Evolutionary conservation across 345 rosid genomes (phyloP), one percentile per base, ranked within the genome.

Genomic region (Gossypium arboreum): DNA sequence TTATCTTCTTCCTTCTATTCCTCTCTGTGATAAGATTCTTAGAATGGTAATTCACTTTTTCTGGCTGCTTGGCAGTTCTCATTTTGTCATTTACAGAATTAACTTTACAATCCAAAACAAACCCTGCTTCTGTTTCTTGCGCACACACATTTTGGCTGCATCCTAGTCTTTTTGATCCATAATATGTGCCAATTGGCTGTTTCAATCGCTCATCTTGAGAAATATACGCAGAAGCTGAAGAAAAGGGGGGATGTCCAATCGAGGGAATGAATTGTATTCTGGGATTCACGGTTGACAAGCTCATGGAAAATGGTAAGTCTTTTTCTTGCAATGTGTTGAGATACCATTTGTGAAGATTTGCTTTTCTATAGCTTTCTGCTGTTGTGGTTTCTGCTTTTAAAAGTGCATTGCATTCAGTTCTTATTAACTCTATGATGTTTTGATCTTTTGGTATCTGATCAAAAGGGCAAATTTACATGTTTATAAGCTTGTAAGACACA

Each of bases 11-110:
- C 83, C 98, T 89, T 75, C 97, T 85, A 15, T 85, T 92, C 79
- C 97, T 88, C 84, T 94, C 97, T 1, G 91, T 79, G 51, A 84
- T 50, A 82, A 91, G 92, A 86, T 94, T 91, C 89, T 92, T 92
- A 0, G 97, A 86, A 15, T 81, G 80, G 75, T 48, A 82, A 12
- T 73, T 41, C 17, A 80, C 87, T 68, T 75, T 83, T 41, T 72
- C 88, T 13, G 44, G 58, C 51, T 58, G 78, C 76, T 75, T 81
- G 34, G 39, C 51, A 78, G 51, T 79, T 73, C 69, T 77, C 3
- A 59, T 70, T 1, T 71, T 55, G 44, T 67, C 50, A 68, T 62
- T 75, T n/a, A 52, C 62, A 64, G 59, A 73, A 48, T 78, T 77
- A 15, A 52, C 74, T 48, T 73, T 71, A n/a, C 61, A 11, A 73